Evolutionary conservation across 2,329 filamentous ascomycete species (phyloP).

Genomic region (Hypoxylon rubiginosum): DNA sequence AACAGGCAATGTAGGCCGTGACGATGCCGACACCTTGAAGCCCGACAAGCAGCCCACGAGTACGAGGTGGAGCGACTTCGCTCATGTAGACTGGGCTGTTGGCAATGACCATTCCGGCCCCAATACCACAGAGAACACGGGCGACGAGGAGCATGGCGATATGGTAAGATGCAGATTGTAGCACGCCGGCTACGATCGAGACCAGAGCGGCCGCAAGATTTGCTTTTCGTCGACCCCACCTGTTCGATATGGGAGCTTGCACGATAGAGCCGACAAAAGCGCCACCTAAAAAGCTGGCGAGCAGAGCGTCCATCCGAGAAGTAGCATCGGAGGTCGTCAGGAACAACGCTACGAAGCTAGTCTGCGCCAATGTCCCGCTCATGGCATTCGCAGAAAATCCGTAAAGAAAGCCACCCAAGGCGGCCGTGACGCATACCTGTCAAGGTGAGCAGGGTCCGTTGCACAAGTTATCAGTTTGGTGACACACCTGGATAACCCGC

Average conservation of each 20-base stretch:
- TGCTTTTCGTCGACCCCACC: conserved; percentile 37
- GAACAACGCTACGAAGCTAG: conserved; percentile 48
- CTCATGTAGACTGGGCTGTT: conserved; percentile 47
- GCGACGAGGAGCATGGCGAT: conserved; percentile 44
- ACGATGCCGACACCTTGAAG: conserved; percentile 49
- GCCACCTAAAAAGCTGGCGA: conserved; percentile 39
- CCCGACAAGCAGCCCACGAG: conserved; percentile 45
- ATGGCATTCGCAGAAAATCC: conserved; percentile 51
- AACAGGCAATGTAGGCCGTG: conserved; percentile 46
- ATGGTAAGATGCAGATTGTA: conserved; percentile 42
- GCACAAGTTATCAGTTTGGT: neutral
- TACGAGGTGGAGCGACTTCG: conserved; percentile 47
- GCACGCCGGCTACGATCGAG: conserved; percentile 37
- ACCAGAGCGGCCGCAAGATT: conserved; percentile 39
- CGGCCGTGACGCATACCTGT: conserved; percentile 42
- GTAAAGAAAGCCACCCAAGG: conserved; percentile 49
- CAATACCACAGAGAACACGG: conserved; percentile 43
- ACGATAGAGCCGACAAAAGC: conserved; percentile 40
- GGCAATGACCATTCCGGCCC: conserved; percentile 44
- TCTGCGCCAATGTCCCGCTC: conserved; percentile 48
- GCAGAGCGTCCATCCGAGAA: conserved; percentile 28
- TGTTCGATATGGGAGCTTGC: conserved; percentile 41
- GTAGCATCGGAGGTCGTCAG: conserved; percentile 29
- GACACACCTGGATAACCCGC: conserved; percentile 23
- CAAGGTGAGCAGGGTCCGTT: conserved; percentile 1